Base-by-base conservation (phyloP, 208 protist species). In the Porcisia deanei region DNA sequence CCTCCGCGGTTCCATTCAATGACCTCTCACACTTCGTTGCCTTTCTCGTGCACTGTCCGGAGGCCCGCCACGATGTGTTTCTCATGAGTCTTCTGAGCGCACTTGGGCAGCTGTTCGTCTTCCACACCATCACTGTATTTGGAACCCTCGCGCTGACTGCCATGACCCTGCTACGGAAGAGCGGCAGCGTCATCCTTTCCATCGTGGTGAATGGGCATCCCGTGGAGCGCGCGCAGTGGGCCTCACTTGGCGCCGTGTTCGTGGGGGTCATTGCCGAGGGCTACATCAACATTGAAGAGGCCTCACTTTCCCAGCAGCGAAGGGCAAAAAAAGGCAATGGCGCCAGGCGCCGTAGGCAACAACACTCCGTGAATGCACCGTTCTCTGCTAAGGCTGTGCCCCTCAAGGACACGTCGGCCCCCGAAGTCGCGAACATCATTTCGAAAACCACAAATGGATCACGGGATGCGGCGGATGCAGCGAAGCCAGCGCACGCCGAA, bases 111-210 rank as follows among this genome's bases (percentile, higher is more conserved):
- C 66, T 94, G 16, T 97, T 97, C 75, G 86, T 97, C 47, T 97
- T 94, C 66, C 85, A 80, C 60, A 92, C 89, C 52, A 92, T 97
- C 79, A 84, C 81, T 54, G 65, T 92, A 43, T 97, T 97, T 75
- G 93, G 93, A 8, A 85, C 84, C 12, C 81, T 97, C 18, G 88
- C 93, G 43, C 59, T 97, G 66, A 94, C 88, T 0, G 87, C 91
- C 22, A 88, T 97, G 81, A 97, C 93, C 49, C 75, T 97, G 43
- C 77, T 94, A 58, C 93, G 93, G 34, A 97, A 97, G 76, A 79
- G 78, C 2, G 89, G 88, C 53, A 95, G 89, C 73, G 90, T 97
- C 25, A 18, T 94, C 39, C 75, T 97, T 41, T 97, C 93, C 22
- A 92, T 97, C 54, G 55, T 90, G 30, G 77, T 95, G 5, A 87